These are phyloP conservation scores for Perkinsela sp. DNA, from an alignment of 208 protist species.

Conservation along the genomic window DNA sequence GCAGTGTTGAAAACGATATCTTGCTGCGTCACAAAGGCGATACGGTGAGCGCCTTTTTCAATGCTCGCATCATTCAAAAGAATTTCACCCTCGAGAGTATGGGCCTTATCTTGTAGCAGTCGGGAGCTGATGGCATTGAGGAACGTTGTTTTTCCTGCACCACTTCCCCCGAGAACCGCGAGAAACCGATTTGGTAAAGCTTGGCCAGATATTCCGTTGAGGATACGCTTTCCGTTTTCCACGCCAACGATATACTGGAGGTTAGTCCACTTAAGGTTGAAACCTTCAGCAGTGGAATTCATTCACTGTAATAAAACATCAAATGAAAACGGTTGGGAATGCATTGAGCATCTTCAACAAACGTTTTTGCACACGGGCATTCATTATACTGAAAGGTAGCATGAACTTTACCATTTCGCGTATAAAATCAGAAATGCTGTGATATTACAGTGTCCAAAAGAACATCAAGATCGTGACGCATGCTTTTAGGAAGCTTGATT, in stretches of 20 bases:
- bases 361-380: too few relatives aligned
- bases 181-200: constrained; percentile 30
- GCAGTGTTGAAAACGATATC: constrained; percentile 28
- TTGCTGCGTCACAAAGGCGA: constrained; percentile 46
- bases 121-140: constrained; percentile 39
- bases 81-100: constrained; percentile 14
- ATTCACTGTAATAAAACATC: too few relatives aligned
- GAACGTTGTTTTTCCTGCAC: constrained; percentile 58
- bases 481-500: not conserved
- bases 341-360: too few relatives aligned
- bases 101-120: constrained; percentile 10
- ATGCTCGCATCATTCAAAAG: constrained; percentile 30
- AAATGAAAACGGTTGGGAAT: too few relatives aligned
- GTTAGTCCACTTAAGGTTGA: not conserved
- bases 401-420: too few relatives aligned
- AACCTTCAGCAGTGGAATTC: not conserved
- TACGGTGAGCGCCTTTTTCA: constrained; percentile 15
- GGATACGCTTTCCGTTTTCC: constrained; percentile 15
- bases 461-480: not conserved
- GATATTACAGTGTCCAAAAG: too few relatives aligned
- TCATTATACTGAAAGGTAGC: too few relatives aligned
- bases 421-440: too few relatives aligned
- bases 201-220: constrained; percentile 25
- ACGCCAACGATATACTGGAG: constrained; percentile 2
- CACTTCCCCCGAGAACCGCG: constrained; percentile 40